These are phyloP conservation scores for Xylaria sp. DNA, from an alignment of 2,329 filamentous ascomycete species.

Conservation along the genomic window DNA sequence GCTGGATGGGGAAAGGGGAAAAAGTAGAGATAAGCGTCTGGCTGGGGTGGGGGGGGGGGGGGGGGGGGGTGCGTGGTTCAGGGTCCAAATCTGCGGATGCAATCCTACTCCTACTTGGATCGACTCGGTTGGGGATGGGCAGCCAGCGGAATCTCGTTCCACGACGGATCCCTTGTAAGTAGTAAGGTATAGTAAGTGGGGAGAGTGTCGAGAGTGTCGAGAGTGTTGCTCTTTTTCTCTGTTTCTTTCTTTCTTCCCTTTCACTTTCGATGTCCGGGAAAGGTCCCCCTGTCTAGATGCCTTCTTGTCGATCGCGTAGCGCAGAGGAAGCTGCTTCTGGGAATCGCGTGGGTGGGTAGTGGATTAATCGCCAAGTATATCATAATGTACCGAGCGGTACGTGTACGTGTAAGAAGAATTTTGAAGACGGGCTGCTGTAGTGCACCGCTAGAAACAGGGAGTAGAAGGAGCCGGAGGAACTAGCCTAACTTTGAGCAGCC, in stretches of 20 bases:
- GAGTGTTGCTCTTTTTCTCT: neutral
- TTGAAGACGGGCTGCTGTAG: slow-evolving; percentile 5
- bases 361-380: neutral
- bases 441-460: slow-evolving; percentile 28
- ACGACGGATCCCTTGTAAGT: slow-evolving; percentile 9
- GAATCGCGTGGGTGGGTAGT: neutral
- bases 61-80: slow-evolving; percentile 35
- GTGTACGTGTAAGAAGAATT: slow-evolving; percentile 10
- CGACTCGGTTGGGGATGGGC: slow-evolving; percentile 25
- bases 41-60: slow-evolving; percentile 30
- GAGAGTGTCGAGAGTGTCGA: too few species aligned
- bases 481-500: slow-evolving; percentile 7
- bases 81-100: slow-evolving; percentile 38
- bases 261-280: neutral
- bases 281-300: neutral
- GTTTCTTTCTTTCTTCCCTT: neutral
- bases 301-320: neutral
- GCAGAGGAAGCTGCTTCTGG: slow-evolving; percentile 9
- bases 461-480: slow-evolving; percentile 25
- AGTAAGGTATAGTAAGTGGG: slow-evolving; percentile 2
- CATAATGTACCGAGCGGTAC: neutral
- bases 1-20: slow-evolving; percentile 32
- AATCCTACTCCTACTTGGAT: slow-evolving; percentile 34
- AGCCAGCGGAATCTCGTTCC: slow-evolving; percentile 30
- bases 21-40: slow-evolving; percentile 39